These are phyloP conservation scores for Solanum hybrid DNA, from an alignment of 305 asterid species.

Conservation along the genomic window DNA sequence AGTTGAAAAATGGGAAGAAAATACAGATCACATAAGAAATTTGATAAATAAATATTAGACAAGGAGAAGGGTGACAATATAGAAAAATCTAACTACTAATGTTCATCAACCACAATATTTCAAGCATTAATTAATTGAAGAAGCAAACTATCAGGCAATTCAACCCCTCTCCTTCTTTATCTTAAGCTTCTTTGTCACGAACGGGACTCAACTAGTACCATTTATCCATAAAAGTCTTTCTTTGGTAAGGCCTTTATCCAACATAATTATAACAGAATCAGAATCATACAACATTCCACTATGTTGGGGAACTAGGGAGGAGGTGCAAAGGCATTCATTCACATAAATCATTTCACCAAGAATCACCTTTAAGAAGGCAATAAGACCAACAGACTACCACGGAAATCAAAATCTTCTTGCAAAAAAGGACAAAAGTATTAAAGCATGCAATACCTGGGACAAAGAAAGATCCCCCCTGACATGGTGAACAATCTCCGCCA, in stretches of 20 bases:
- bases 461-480: conserved; percentile 91
- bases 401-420: background rate
- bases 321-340: background rate
- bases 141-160: background rate
- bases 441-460: conserved; percentile 61
- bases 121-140: background rate
- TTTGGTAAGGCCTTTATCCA: background rate
- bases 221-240: background rate
- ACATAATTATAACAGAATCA: background rate
- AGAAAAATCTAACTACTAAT: background rate
- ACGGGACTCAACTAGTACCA: background rate
- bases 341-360: background rate
- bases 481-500: conserved; percentile 99
- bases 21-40: background rate
- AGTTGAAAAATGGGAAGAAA: background rate
- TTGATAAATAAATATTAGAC: background rate
- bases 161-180: background rate
- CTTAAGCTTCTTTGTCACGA: background rate
- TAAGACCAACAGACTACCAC: background rate
- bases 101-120: background rate
- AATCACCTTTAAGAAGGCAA: background rate
- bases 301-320: background rate
- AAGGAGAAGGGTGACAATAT: background rate
- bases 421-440: background rate
- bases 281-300: background rate